Evolutionary conservation across 305 asterid genomes (phyloP), one percentile per base, ranked within the genome.

Genomic region (Fraxinus platypoda): DNA sequence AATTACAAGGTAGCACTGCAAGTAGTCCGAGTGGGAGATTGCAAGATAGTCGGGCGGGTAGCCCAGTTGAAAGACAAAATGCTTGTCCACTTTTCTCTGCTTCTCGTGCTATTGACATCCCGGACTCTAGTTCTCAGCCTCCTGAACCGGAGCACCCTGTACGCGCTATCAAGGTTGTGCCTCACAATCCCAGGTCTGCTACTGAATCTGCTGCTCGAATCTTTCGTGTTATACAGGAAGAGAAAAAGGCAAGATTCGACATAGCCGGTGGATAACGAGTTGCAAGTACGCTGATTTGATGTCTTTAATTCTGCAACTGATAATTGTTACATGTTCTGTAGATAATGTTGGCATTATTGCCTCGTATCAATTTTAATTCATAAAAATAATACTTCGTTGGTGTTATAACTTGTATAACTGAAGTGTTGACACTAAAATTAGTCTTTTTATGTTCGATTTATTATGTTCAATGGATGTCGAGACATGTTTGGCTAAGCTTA

Each of bases 151-250:
- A 82, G 75, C 78, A 76, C 34, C 80, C 87, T 25, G 75, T 90
- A 26, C 85, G 78, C 35, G 91, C 87, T 70, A 88, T 89, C 81
- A 85, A 71, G 82, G 92, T 86, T 6, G 94, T 95, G 37, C 97
- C 99, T 2, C 98, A 81, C 77, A 92, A 93, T 76, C 89, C 94
- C 19, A 64, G 88, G 33, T 89, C 93, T 31, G 99, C 98, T 1
- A 90, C 94, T 13, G 97, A 90, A 85, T 92, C 96, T 13, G 97
- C 91, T 19, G 99, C 95, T 9, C 93, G 97, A 28, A 94, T 95
- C 49, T 94, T 95, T 76, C 89, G 75, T 81, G 89, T 95, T 26
- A 95, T 95, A 81, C 97, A 93, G 85, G 92, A 91, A 86, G 99
- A 93, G 97, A 78, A 87, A 86, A 83, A 95, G 87, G 84, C 62